A percentile compares a stretch with the other conserved stretches of the same genome.
Conservation (phyloP, 306 rosid species). For the Vachellia collinsii region DNA sequence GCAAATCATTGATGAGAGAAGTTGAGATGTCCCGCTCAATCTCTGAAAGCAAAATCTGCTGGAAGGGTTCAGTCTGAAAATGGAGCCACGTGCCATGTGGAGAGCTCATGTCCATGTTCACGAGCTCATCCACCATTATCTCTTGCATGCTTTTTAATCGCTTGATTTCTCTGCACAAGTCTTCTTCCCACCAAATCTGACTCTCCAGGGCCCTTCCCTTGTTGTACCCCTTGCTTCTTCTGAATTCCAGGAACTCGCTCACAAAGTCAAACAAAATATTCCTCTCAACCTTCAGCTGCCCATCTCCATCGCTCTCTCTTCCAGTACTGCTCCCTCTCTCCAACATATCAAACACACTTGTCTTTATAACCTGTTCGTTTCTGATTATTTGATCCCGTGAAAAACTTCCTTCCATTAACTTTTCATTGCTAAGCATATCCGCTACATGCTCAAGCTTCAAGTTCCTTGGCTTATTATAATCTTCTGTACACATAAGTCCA, state of each 20-base stretch:
- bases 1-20: conserved; percentile 59
- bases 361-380: conserved; percentile 38
- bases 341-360: conserved; percentile 28
- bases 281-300: conserved; percentile 40
- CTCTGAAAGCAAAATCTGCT: conserved; percentile 48
- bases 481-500: neutral
- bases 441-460: conserved; percentile 68
- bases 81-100: conserved; percentile 5
- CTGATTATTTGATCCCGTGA: conserved; percentile 43
- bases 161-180: conserved; percentile 52
- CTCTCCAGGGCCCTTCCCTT: conserved; percentile 46
- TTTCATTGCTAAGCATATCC: conserved; percentile 55
- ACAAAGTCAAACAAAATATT: conserved; percentile 65
- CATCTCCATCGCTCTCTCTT: conserved; percentile 45
- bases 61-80: conserved; percentile 55
- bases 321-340: neutral
- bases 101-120: neutral
- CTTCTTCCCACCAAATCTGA: conserved; percentile 54
- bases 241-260: conserved; percentile 52
- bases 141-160: conserved; percentile 58
- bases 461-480: conserved; percentile 8
- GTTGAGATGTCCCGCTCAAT: conserved; percentile 52
- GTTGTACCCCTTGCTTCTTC: conserved; percentile 33
- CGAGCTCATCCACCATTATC: conserved; percentile 51
- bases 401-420: conserved; percentile 58